phyloP scores from a whole-genome alignment of 2,329 filamentous ascomycete genomes.

The Colletotrichum australisinense region DNA sequence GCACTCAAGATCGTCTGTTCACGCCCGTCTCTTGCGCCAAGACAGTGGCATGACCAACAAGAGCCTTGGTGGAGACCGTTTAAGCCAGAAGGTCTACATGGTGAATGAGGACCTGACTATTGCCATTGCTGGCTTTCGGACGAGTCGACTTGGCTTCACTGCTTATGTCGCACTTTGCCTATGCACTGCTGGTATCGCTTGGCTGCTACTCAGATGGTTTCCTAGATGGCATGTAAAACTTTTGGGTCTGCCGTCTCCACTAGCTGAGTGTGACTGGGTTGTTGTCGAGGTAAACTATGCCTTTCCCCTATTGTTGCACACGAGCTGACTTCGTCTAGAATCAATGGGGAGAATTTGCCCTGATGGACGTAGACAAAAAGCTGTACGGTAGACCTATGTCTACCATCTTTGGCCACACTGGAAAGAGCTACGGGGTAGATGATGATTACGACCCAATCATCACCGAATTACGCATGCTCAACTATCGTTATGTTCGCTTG shows the following conservation, averaged over 20 bases:
- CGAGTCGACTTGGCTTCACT: constrained; percentile 75
- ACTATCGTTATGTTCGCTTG: constrained; percentile 95
- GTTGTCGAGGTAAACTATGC: constrained; percentile 78
- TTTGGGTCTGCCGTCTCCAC: constrained; percentile 74
- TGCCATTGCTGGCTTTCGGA: constrained; percentile 90
- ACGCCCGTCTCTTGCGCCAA: constrained; percentile 75
- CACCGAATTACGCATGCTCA: constrained; percentile 78
- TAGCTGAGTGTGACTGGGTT: constrained; percentile 87
- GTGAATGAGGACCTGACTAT: constrained; percentile 93
- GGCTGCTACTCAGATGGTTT: constrained; percentile 89
- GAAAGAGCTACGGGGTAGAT: constrained; percentile 69
- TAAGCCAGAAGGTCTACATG: constrained; percentile 93
- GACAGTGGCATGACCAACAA: constrained; percentile 77
- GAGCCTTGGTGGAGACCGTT: constrained; percentile 71
- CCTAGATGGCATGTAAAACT: constrained; percentile 87
- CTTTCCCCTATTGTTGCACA: not conserved
- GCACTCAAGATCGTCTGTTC: constrained; percentile 66
- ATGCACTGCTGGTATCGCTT: constrained; percentile 80
- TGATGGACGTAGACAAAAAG: constrained; percentile 73
- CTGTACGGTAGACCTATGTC: constrained; percentile 67
- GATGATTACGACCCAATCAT: constrained; percentile 84
- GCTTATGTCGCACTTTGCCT: constrained; percentile 79
- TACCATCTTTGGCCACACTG: constrained; percentile 74
- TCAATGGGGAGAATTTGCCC: constrained; percentile 92
- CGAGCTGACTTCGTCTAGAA: constrained; percentile 65